Conservation (phyloP, 768 basidiomycete species). For the Termitomyces sp. region DNA sequence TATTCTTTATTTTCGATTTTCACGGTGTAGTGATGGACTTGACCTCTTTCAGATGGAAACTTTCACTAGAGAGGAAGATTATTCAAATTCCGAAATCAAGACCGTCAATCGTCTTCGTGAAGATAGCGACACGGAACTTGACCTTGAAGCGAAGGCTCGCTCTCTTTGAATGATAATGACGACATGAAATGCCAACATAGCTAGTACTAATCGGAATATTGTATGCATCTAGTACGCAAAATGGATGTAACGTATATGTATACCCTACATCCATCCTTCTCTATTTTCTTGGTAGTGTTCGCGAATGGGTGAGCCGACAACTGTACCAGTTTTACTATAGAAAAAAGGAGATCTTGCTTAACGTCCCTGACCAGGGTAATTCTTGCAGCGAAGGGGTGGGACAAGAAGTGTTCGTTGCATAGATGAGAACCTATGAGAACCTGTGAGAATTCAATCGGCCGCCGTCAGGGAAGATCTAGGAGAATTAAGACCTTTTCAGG, state of each 20-base stretch:
- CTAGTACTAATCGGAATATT: neutral
- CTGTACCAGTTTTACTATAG: too few relatives aligned
- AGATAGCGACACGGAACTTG: constrained; percentile 14
- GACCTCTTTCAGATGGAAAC: constrained; percentile 44
- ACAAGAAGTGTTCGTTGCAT: neutral
- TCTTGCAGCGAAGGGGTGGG: neutral
- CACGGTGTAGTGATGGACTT: neutral
- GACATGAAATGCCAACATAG: neutral
- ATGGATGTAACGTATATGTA: neutral
- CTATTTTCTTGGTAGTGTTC: neutral
- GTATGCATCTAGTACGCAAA: neutral
- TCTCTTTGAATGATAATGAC: constrained; percentile 4
- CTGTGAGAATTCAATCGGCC: neutral
- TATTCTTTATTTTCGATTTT: neutral
- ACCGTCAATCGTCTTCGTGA: neutral
- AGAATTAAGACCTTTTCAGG: neutral
- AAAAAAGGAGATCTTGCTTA: neutral
- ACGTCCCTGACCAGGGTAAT: neutral
- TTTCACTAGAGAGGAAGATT: constrained; percentile 33
- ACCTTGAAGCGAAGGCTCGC: constrained; percentile 13
- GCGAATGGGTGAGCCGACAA: too few relatives aligned
- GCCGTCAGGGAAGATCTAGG: neutral
- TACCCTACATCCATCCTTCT: neutral
- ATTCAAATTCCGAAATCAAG: neutral
- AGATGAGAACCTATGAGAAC: too few relatives aligned